A percentile compares a stretch with the other conserved stretches of the same genome.
These are phyloP conservation scores for Phytophthora ramorum DNA, from an alignment of 352 stramenopile species.

Conservation along the genomic window DNA sequence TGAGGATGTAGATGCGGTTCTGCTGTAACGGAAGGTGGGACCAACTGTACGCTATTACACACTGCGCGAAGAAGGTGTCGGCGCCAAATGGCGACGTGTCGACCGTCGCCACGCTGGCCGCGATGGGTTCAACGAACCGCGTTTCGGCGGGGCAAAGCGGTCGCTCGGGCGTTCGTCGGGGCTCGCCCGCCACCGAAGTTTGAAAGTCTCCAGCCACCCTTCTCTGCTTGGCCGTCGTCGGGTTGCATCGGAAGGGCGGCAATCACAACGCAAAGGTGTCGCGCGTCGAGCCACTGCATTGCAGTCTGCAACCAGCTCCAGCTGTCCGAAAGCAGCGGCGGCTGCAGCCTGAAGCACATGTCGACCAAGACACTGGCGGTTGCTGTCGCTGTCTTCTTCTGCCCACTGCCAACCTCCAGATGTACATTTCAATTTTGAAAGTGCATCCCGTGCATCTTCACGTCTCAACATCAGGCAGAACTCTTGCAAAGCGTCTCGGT, in stretches of 20 bases:
- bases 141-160: constrained; percentile 8
- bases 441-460: not conserved
- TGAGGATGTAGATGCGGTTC: too few relatives aligned
- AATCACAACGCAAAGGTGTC: constrained; percentile 12
- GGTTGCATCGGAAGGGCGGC: constrained; percentile 16
- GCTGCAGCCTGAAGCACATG: not conserved
- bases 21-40: not conserved
- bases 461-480: too few relatives aligned
- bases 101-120: constrained; percentile 15
- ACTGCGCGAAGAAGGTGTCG: not conserved
- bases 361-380: constrained; percentile 4
- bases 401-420: too few relatives aligned
- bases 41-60: not conserved
- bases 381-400: not conserved
- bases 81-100: constrained; percentile 18
- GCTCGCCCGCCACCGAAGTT: constrained; percentile 17
- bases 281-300: constrained; percentile 1
- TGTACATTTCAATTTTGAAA: too few relatives aligned
- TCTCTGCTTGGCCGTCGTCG: constrained; percentile 26
- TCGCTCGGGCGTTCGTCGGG: constrained; percentile 1
- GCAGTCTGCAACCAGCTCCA: too few relatives aligned
- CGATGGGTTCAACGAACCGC: constrained; percentile 15
- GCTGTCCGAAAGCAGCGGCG: too few relatives aligned
- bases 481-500: too few relatives aligned
- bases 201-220: constrained; percentile 15